Base-by-base conservation (phyloP, 1,284 basidiomycete genomes). In the Cystobasidiaceae sp. region DNA sequence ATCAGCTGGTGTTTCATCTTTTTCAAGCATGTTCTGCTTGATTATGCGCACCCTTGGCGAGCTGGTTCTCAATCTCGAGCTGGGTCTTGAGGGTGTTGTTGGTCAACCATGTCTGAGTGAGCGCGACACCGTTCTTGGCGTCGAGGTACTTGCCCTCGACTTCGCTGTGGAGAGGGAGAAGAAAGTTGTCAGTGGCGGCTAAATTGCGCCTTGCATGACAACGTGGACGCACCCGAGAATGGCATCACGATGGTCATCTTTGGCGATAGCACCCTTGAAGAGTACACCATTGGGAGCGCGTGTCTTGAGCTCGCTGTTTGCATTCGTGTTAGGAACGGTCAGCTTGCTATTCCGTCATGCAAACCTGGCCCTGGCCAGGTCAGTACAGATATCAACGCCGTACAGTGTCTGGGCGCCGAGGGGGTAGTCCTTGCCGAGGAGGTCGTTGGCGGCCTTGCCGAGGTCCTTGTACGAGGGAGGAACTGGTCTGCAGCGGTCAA, bases 51-150 rank as follows among this genome's bases (percentile, higher is more conserved):
- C 78, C 94, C 81, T 93, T 91, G 74, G 93, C 92, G 76, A 98
- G 86, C 81, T 93, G 88, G 84, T 97, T 94, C 81, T 97, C 93
- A 76, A 97, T 83, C 84, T 98, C 96, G 71, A 98, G 80, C 79
- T 90, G 86, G 74, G 88, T 89, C 80, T 81, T 79, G 69, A 87
- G 87, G 80, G 97, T 87, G 76, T 88, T 79, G 82, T 97, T 96
- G 78, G 85, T 78, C 67, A 91, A 92, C 96, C 96, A 98, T 67
- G 88, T 85, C 81, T 93, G 86, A 74, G 93, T 94, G 81, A 93
- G 82, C 76, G 86, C 86, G 75, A 96, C 82, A 71, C 93, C 92
- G 78, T 93, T 89, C 80, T 86, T 85, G 82, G 84, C 84, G 83
- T 93, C 87, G 75, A 82, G 77, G 81, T 87, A 92, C 81, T 93